Conservation (phyloP, 2,329 filamentous ascomycete species). For the Arthrobotrys megalospora region DNA sequence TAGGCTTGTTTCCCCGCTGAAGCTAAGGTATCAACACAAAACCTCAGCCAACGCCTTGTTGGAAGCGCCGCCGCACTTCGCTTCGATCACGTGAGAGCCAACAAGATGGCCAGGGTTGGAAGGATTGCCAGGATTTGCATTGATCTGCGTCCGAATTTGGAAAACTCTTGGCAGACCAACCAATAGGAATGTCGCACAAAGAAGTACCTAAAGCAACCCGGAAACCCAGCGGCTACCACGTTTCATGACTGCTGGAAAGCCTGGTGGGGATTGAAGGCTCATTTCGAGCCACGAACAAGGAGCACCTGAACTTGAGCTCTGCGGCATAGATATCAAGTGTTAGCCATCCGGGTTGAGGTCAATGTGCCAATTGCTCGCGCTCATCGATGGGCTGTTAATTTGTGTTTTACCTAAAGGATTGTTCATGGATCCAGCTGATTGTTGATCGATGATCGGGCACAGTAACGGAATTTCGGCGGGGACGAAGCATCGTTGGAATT, state of each 20-base stretch:
- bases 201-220: slow-evolving; percentile 26
- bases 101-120: not conserved
- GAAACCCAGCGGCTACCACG: slow-evolving; percentile 1
- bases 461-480: not conserved
- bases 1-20: slow-evolving; percentile 19
- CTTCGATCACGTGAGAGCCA: slow-evolving; percentile 28
- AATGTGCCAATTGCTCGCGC: too few relatives aligned
- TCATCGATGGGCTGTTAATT: too few relatives aligned
- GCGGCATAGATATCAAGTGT: too few relatives aligned
- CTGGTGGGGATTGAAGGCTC: not conserved
- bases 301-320: not conserved
- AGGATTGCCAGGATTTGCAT: not conserved
- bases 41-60: slow-evolving; percentile 40
- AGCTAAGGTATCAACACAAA: slow-evolving; percentile 12
- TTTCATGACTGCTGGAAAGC: not conserved
- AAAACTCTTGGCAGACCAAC: not conserved
- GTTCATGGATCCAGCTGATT: not conserved
- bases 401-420: not conserved
- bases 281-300: not conserved
- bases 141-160: slow-evolving; percentile 24
- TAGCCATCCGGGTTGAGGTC: too few relatives aligned
- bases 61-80: slow-evolving; percentile 45
- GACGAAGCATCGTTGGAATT: not conserved
- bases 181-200: slow-evolving; percentile 24
- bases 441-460: not conserved